Base-by-base conservation (phyloP, 176 grass and related monocot genomes). In the Cymbopogon citratus region DNA sequence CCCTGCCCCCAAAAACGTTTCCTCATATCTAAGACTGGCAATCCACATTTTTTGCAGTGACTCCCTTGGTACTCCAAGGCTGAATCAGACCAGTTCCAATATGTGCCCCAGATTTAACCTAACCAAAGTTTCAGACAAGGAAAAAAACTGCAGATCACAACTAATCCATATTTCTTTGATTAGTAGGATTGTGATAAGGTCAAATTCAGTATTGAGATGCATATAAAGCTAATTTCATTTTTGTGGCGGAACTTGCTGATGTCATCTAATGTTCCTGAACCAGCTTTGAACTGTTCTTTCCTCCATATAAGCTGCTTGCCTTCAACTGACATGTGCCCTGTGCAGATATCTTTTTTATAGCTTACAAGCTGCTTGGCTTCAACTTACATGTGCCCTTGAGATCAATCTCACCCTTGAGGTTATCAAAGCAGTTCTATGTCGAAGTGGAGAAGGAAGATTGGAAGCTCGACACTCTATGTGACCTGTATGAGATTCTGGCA, bases 371-470 rank as follows among this genome's bases (percentile, higher is more conserved):
- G 39, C 39, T 41, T 41, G 39, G 39, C 39, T 41, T 41, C 41
- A 44, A 44, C 41, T 44, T 2, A 44, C 41, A 44, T 12, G 9
- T 12, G 31, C 31, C 56, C 93, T 91, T 51, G 87, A 92, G 71
- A 15, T 95, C 13, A 92, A 85, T 24, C 87, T 91, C 69, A 95
- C 93, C 48, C 85, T 90, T 54, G 90, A 91, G 78, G 89, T 87
- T 92, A 92, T 95, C 70, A 92, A 92, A 91, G 63, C 87, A 92
- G 7, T 92, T 89, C 71, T 87, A 96, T 28, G 90, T 49, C 46
- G 12, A 49, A 49, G 46, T 18, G 45, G 44, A 15, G 46, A 49
- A 48, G 45, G 45, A 48, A 49, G 46, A 14, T 46, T 46, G 13
- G 13, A 46, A 44, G 43, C 44, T 46, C 44, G 0, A 15, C 44